Evolutionary conservation across 1,284 basidiomycete genomes (phyloP), one percentile per base, ranked within the genome.

Genomic region (Fomitopsis schrenkii): DNA sequence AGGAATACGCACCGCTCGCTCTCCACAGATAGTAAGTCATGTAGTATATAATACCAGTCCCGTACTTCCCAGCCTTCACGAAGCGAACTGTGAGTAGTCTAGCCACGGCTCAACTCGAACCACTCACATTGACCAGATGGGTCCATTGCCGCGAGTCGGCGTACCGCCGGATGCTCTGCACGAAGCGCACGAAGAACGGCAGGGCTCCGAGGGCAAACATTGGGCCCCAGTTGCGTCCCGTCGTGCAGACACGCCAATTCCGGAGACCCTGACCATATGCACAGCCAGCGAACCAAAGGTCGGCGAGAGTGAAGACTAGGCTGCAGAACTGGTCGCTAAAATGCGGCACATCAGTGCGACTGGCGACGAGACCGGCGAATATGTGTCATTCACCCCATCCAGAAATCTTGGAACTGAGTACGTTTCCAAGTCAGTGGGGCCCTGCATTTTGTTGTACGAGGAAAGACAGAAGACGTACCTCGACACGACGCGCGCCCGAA

Each of bases 91-190:
- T 40, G 14, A 40, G 38, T 3, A 10, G 38, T 40, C 38, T 14
- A 40, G 52, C 55, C 38, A 30, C 35, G 48, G 55, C 35, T 40
- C 55, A 22, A 45, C 55, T 60, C 33, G 10, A 30, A 50, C 3
- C 14, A 61, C 64, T 56, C 58, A 73, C 73, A 59, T 98, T 98
- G 71, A 97, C 84, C 36, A 98, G 77, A 79, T 98, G 95, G 0
- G 90, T 90, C 33, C 78, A 69, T 35, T 91, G 76, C 46, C 79
- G 77, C 8, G 91, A 93, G 72, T 97, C 95, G 42, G 75, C 75
- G 73, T 88, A 98, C 79, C 96, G 93, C 68, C 89, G 90, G 46
- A 97, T 69, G 73, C 93, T 94, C 73, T 98, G 96, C 12, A 92
- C 79, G 52, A 95, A 72, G 77, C 96, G 94, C 38, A 87, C 78